Base-by-base conservation (phyloP, 1,139 yeast species). In the Pichia sp. region DNA sequence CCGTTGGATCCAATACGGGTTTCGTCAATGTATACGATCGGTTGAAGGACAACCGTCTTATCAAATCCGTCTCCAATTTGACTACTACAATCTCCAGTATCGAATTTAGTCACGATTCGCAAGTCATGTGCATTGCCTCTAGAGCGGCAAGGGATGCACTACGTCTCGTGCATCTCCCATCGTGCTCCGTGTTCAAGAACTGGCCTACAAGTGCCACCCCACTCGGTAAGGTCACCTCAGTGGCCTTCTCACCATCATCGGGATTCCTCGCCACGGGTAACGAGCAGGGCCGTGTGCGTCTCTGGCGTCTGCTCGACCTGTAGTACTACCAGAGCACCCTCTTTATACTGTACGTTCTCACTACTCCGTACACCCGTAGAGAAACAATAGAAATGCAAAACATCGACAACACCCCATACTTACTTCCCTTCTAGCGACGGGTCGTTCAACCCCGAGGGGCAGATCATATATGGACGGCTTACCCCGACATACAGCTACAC, bases 161-260 rank as follows among this genome's bases (percentile, higher is more conserved):
- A 45, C 73, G 88, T 52, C 59, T 93, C 47, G 91, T 87, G 12
- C 98, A 93, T 54, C 62, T 91, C 41, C 96, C 97, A 11, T 71
- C 87, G 10, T 87, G 91, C 43, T 74, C 85, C 11, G 95, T 85
- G 4, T 93, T 78, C 60, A 70, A 78, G 38, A 93, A 93, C 65
- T 93, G 98, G 98, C 99, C 99, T 16, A 91, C 97, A 3, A 78
- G 91, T 39, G 91, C 87, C 8, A 88, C 99, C 0, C 98, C 98
- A 4, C 70, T 93, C 47, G 99, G 98, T 19, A 77, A 80, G 48
- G 96, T 93, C 29, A 85, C 96, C 1, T 63, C 81, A n/a, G 80
- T 77, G 4, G 72, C 77, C 10, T 88, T 88, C 58, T 77, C 94
- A 20, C 88, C 94, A 20, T 77, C 77, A 45, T 76, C 79, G 40